Conservation (phyloP, 176 grass and related monocot species). For the Aegilops tauschii region DNA sequence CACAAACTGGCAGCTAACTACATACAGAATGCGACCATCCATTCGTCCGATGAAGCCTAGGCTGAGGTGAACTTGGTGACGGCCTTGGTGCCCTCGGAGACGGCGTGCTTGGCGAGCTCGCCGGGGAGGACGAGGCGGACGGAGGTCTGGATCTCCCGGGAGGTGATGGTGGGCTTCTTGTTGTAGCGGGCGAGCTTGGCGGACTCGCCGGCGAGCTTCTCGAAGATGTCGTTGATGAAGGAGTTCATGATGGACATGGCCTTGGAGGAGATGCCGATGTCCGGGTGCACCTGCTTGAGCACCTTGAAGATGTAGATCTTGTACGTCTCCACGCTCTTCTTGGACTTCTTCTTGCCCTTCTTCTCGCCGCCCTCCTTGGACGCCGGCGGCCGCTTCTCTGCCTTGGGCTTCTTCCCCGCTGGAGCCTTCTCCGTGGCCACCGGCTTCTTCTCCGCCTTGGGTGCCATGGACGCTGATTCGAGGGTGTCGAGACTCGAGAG, state of each 20-base stretch:
- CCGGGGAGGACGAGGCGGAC: conserved; percentile 66
- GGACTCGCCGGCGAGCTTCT: conserved; percentile 60
- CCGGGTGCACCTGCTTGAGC: conserved; percentile 80
- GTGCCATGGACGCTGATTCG: too few relatives aligned
- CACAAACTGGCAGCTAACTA: too few relatives aligned
- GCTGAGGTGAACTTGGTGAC: not conserved
- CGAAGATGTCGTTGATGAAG: conserved; percentile 86
- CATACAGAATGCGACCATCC: too few relatives aligned
- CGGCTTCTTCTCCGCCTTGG: too few relatives aligned
- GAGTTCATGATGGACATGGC: conserved; percentile 98
- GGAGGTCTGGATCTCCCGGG: conserved; percentile 56
- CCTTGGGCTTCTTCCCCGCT: too few relatives aligned
- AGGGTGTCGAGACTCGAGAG: too few relatives aligned
- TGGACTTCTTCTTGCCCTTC: too few relatives aligned
- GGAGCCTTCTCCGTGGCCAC: too few relatives aligned
- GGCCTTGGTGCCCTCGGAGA: not conserved
- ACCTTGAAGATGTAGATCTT: conserved; percentile 99
- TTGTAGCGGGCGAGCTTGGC: conserved; percentile 38
- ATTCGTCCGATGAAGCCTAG: too few relatives aligned
- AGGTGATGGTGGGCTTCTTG: conserved; percentile 64
- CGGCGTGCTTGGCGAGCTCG: conserved; percentile 39
- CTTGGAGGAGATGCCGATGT: conserved; percentile 91
- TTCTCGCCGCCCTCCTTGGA: too few relatives aligned
- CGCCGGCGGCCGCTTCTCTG: not conserved
- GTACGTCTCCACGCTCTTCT: conserved; percentile 32